phyloP scores from a whole-genome alignment of 805 yeast species.

The Candida ascalaphidarum region DNA sequence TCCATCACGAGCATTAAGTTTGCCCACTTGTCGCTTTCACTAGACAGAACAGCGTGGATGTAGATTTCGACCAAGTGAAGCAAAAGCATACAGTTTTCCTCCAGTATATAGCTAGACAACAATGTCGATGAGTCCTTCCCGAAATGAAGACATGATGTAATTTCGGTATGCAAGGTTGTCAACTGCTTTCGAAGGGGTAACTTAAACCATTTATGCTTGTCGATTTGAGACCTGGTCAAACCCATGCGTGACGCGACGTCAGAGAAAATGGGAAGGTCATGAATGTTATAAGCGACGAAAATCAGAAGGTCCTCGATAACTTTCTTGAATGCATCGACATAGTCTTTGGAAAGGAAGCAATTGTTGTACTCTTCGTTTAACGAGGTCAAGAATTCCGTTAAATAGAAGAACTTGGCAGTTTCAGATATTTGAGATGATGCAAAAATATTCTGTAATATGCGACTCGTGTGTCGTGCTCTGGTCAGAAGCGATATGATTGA shows the following conservation, averaged over 20 bases:
- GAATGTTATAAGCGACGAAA: no score
- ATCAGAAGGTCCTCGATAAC: slow-evolving; percentile 16
- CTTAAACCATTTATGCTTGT: slow-evolving; percentile 13
- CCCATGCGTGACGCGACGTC: no score
- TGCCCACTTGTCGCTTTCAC: slow-evolving; percentile 20
- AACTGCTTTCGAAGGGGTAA: slow-evolving; percentile 15
- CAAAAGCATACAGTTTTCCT: slow-evolving; percentile 8
- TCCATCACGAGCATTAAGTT: slow-evolving; percentile 14
- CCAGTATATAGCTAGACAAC: slow-evolving; percentile 15
- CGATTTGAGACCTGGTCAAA: no score
- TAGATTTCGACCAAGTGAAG: slow-evolving; percentile 22
- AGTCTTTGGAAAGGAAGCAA: slow-evolving; percentile 13
- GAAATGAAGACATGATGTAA: slow-evolving; percentile 11
- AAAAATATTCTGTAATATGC: no score
- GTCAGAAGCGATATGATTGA: no score
- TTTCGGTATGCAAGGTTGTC: slow-evolving; percentile 16
- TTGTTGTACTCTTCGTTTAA: slow-evolving; percentile 19
- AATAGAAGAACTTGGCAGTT: slow-evolving; percentile 8
- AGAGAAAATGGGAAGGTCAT: no score
- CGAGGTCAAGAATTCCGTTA: slow-evolving; percentile 12
- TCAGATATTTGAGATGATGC: no score
- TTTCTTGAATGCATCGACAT: slow-evolving; percentile 20
- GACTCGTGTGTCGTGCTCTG: no score
- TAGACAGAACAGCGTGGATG: slow-evolving; percentile 10
- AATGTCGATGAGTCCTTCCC: slow-evolving; percentile 9